Evolutionary conservation across 1,284 basidiomycete genomes (phyloP).

Genomic region (Apiotrichum sp.): DNA sequence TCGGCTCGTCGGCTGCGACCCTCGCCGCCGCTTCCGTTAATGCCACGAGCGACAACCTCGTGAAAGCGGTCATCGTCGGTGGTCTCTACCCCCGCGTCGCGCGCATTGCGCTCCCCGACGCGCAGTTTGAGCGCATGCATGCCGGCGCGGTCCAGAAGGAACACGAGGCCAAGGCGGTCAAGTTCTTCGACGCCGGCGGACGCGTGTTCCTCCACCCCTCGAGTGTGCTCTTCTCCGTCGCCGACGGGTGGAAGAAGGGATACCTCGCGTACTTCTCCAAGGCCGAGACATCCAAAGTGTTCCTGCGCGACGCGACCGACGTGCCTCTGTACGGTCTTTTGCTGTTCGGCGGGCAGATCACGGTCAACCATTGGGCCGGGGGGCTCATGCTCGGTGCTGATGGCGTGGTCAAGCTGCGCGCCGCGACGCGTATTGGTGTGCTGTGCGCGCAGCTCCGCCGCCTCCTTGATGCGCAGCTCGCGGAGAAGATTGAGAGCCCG

Average conservation of each 20-base stretch:
- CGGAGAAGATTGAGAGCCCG: conserved; percentile 49
- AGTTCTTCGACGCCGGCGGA: conserved; percentile 59
- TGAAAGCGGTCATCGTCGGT: conserved; percentile 74
- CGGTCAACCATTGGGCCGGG: conserved; percentile 70
- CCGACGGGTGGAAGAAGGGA: conserved; percentile 62
- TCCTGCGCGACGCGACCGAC: conserved; percentile 81
- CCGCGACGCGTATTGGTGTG: conserved; percentile 81
- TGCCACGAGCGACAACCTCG: conserved; percentile 60
- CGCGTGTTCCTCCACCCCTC: conserved; percentile 60
- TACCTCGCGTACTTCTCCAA: conserved; percentile 80
- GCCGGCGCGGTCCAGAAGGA: conserved; percentile 74
- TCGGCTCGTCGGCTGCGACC: conserved; percentile 48
- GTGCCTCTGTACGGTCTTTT: conserved; percentile 78
- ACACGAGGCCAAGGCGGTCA: conserved; percentile 72
- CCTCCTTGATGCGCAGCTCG: conserved; percentile 64
- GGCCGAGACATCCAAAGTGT: conserved; percentile 77
- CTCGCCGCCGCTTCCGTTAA: conserved; percentile 53
- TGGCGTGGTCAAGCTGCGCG: conserved; percentile 61
- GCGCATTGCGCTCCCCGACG: conserved; percentile 65
- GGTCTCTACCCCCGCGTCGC: conserved; percentile 76
- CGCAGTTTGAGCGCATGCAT: conserved; percentile 74
- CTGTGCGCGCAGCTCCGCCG: conserved; percentile 81
- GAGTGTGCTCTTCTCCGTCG: conserved; percentile 67
- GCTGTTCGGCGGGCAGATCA: conserved; percentile 73
- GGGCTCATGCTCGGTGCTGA: conserved; percentile 61